Evolutionary conservation across 768 basidiomycete species (phyloP).

Genomic region (Suillus luteus): DNA sequence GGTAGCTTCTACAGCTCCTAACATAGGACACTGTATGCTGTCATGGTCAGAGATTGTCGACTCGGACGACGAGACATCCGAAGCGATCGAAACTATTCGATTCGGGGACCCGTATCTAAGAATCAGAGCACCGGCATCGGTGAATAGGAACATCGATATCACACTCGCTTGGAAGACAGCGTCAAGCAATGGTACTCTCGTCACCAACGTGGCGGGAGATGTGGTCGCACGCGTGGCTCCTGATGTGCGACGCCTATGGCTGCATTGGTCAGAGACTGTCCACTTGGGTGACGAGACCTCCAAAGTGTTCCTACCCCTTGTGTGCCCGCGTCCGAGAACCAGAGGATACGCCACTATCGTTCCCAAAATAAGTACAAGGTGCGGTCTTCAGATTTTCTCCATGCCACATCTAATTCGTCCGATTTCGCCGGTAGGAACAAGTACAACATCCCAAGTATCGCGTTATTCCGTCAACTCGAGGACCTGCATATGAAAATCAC

Average conservation of each 20-base stretch:
- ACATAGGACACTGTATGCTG: slow-evolving; percentile 34
- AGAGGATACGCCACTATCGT: neutral
- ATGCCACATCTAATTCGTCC: neutral
- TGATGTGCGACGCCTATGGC: slow-evolving; percentile 33
- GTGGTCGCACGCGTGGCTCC: slow-evolving; percentile 22
- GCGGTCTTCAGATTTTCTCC: neutral
- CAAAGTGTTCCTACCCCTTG: neutral
- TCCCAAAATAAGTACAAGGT: neutral
- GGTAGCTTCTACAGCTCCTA: slow-evolving; percentile 19
- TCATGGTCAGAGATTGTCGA: slow-evolving; percentile 26
- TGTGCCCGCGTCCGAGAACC: neutral
- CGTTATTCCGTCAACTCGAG: slow-evolving; percentile 43
- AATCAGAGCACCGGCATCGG: slow-evolving; percentile 10
- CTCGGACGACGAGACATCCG: slow-evolving; percentile 21
- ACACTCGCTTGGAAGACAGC: slow-evolving; percentile 44
- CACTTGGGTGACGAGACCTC: slow-evolving; percentile 18
- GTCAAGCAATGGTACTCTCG: slow-evolving; percentile 33
- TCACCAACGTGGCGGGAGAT: slow-evolving; percentile 41
- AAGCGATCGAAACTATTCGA: slow-evolving; percentile 30
- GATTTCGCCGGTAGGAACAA: neutral
- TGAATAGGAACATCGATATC: slow-evolving; percentile 17
- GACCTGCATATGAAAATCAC: slow-evolving; percentile 24
- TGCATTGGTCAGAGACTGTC: slow-evolving; percentile 29
- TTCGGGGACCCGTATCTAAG: slow-evolving; percentile 25
- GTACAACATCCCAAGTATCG: slow-evolving; percentile 21